A percentile compares a stretch with the other conserved stretches of the same genome.
Evolutionary conservation across 192 early-diverging fungal genomes (phyloP).

Genomic region (Funneliformis mosseae): DNA sequence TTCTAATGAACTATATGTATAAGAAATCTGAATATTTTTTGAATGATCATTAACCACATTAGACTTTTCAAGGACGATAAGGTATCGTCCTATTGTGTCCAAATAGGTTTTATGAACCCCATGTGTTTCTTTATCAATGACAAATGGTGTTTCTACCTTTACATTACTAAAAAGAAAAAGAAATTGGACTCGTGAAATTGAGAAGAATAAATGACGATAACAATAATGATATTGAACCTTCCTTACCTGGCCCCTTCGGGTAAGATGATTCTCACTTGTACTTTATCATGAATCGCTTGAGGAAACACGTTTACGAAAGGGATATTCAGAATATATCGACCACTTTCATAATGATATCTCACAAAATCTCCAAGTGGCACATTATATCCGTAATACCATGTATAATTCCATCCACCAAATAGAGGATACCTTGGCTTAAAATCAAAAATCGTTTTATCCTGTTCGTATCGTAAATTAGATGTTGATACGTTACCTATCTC

Average conservation of each 20-base stretch:
- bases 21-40: slow-evolving; percentile 56
- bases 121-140: slow-evolving; percentile 56
- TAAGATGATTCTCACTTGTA: slow-evolving; percentile 74
- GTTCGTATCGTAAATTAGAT: slow-evolving; percentile 61
- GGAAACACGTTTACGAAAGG: slow-evolving; percentile 69
- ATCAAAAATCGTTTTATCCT: slow-evolving; percentile 60
- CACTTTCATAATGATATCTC: slow-evolving; percentile 48
- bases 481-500: slow-evolving; percentile 98
- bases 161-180: slow-evolving; percentile 56
- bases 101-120: slow-evolving; percentile 75
- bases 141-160: slow-evolving; percentile 62
- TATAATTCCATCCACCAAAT: slow-evolving; percentile 97
- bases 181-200: neutral
- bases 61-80: slow-evolving; percentile 65
- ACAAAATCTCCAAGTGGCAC: slow-evolving; percentile 69
- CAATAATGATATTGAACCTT: neutral
- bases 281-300: slow-evolving; percentile 65
- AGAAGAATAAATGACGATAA: neutral
- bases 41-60: slow-evolving; percentile 77
- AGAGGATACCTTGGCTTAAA: slow-evolving; percentile 92
- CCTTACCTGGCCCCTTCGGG: slow-evolving; percentile 89
- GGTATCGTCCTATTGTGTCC: slow-evolving; percentile 88
- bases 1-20: slow-evolving; percentile 46
- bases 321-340: slow-evolving; percentile 65
- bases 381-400: slow-evolving; percentile 93